Evolutionary conservation across 2,329 filamentous ascomycete genomes (phyloP).

Genomic region (Penicillium sp.): DNA sequence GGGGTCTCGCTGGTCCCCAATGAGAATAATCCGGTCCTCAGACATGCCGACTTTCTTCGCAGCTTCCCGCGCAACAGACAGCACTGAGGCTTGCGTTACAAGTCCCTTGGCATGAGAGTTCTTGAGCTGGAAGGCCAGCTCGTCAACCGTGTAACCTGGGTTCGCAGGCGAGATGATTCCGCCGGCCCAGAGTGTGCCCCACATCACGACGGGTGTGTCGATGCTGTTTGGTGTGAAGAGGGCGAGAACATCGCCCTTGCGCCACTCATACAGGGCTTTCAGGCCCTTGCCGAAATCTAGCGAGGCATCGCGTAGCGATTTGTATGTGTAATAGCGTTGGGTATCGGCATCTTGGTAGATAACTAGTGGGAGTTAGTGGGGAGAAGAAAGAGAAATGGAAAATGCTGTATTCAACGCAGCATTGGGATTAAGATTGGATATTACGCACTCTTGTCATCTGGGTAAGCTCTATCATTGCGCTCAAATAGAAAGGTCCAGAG

Average conservation of each 20-base stretch:
- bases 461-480: conserved; percentile 61
- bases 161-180: conserved; percentile 83
- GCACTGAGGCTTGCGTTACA: conserved; percentile 68
- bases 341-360: conserved; percentile 77
- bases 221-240: conserved; percentile 85
- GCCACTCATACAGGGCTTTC: conserved; percentile 71
- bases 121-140: conserved; percentile 80
- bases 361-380: conserved; percentile 53
- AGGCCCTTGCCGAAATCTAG: conserved; percentile 79
- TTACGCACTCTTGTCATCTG: conserved; percentile 68
- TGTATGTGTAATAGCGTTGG: conserved; percentile 67
- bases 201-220: conserved; percentile 74
- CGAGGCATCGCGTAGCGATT: conserved; percentile 64
- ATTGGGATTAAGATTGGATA: not conserved
- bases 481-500: conserved; percentile 79
- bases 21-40: conserved; percentile 69
- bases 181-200: conserved; percentile 80
- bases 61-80: conserved; percentile 66
- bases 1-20: conserved; percentile 64
- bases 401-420: not conserved
- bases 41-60: conserved; percentile 69
- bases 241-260: conserved; percentile 77
- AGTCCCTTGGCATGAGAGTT: conserved; percentile 74
- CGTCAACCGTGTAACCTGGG: conserved; percentile 78
- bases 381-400: not conserved